Base-by-base conservation (phyloP, 495 filamentous ascomycete species). In the Aspergillus wentii region DNA sequence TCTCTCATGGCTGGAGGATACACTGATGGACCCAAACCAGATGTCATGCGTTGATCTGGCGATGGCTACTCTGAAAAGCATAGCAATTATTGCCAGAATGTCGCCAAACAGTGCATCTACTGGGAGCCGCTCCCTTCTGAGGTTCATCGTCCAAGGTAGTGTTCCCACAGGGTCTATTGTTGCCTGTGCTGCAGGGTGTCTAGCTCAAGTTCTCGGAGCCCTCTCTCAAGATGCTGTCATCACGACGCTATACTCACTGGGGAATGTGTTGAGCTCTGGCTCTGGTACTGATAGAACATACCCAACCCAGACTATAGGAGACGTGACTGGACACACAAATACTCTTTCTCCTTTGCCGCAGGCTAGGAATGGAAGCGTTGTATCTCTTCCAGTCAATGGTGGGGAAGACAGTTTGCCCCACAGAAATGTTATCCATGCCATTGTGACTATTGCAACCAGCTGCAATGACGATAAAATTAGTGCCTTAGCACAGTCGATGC, bases 211-310 rank as follows among this genome's bases (percentile, higher is more conserved):
- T 33, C 63, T 97, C 34, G 79, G 77, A 34, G 71, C 83, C 41
- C 75, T 95, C 5, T 90, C 94, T 4, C 83, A 94, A 49, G 92
- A 98, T 71, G 82, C 86, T 18, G 78, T 94, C 19, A 97, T 98
- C 47, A 94, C 89, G 4, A 95, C 88, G 2, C 66, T 98, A 8
- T 97, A 97, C 61, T 89, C 88, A 1, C 68, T 98, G 38, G 94
- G 92, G 11, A 97, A 98, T 58, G 82, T 92, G 8, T 60, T 98
- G 19, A 92, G 87, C 51, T 79, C 88, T 5, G 75, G 69, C 17
- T 51, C 73, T 7, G 54, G 58, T 23, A 56, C 54, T 28, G 68
- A 75, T 8, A 56, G 48, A 21, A 36, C 48, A 2, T 43, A 56
- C 35, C 59, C 59, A 32, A 49, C 59, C 8, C 57, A 64, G 18